Conservation (phyloP, 2,329 filamentous ascomycete species). For the Ceratocystis destructans region DNA sequence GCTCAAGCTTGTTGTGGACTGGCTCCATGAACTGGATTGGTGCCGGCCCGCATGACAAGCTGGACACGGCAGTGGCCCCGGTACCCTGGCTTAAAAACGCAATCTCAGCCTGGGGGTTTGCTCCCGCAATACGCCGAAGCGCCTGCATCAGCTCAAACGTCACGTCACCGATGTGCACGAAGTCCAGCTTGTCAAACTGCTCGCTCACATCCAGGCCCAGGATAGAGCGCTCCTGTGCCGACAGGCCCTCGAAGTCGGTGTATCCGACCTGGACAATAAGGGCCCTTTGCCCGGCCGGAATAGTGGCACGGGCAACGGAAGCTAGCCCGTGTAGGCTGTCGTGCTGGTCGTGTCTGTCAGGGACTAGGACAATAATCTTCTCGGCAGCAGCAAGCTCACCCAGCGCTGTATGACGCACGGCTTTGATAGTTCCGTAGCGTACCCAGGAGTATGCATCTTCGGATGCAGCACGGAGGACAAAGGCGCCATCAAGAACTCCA, state of each 20-base stretch:
- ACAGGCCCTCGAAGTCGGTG: neutral
- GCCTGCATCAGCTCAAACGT: conserved; percentile 6
- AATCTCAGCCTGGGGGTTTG: neutral
- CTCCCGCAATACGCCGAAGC: neutral
- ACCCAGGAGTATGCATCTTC: conserved; percentile 3
- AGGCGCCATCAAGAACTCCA: neutral
- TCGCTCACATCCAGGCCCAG: neutral
- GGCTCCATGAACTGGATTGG: conserved; percentile 5
- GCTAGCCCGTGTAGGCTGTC: neutral
- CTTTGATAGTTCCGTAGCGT: neutral
- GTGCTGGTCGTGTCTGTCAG: neutral
- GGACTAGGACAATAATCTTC: conserved; percentile 1
- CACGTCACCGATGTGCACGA: conserved; percentile 6
- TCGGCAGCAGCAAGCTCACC: neutral
- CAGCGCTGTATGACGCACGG: neutral
- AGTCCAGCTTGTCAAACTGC: neutral
- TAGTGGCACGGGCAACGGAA: neutral
- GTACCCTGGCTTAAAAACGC: conserved; percentile 5
- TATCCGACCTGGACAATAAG: neutral
- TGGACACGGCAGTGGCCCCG: conserved; percentile 8
- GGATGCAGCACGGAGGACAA: neutral
- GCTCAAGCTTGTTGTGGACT: neutral
- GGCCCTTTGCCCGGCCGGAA: neutral
- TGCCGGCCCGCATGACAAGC: conserved; percentile 2
- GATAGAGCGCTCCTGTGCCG: neutral